Percentiles rank a stretch among this genome's conserved stretches.
These are phyloP conservation scores for Sclerotinia borealis DNA, from an alignment of 2,329 filamentous ascomycete species.

Conservation along the genomic window DNA sequence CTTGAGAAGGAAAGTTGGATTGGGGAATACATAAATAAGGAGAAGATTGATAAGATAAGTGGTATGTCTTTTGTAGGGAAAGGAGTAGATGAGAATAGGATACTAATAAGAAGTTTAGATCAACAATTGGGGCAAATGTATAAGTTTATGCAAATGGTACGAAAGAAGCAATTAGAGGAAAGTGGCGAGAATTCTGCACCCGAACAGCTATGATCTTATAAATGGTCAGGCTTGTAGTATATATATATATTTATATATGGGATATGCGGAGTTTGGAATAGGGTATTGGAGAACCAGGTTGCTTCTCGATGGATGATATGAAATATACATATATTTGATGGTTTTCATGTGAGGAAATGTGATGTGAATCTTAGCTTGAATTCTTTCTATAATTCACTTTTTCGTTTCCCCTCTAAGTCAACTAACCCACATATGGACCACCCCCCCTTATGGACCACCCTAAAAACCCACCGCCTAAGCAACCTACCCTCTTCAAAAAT, in stretches of 20 bases:
- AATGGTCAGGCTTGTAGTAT: not conserved
- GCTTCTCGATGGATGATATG: constrained; percentile 4
- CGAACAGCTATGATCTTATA: constrained; percentile 5
- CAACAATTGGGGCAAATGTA: constrained; percentile 92
- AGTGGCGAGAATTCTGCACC: not conserved
- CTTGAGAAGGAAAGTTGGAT: constrained; percentile 83
- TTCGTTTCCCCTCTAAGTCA: not conserved
- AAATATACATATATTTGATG: not conserved
- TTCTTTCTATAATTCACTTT: not conserved
- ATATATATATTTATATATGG: constrained; percentile 8
- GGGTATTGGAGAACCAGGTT: constrained; percentile 4
- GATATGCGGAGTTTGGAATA: not conserved
- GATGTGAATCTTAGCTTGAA: not conserved
- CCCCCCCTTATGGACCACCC: too few species aligned
- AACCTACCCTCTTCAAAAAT: too few species aligned
- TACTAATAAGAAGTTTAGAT: constrained; percentile 46
- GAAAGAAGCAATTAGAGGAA: constrained; percentile 31
- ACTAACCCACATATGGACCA: too few species aligned
- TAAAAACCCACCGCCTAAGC: too few species aligned
- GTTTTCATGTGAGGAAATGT: not conserved
- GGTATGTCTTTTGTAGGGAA: constrained; percentile 55
- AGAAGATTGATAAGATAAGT: constrained; percentile 89
- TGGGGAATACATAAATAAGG: constrained; percentile 75
- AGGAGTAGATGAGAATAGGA: not conserved
- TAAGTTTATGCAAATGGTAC: constrained; percentile 83